Evolutionary conservation across 1,139 yeast genomes (phyloP), one percentile per base, ranked within the genome.

Genomic region (Debaryomyces robertsiae): DNA sequence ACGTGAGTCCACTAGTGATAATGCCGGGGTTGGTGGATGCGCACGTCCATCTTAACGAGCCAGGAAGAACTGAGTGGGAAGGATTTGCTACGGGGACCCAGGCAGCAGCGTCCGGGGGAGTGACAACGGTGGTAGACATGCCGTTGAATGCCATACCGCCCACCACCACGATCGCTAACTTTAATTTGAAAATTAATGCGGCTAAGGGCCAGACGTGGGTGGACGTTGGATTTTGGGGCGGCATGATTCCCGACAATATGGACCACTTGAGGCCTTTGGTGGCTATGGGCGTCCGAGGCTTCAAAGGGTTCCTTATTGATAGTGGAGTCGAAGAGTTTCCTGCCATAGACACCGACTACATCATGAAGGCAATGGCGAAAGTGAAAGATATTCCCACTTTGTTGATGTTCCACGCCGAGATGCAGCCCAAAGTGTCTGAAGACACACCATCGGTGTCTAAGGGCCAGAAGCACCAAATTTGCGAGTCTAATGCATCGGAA

Each of bases 211-310:
- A 90, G 60, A 78, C 91, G 45, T 90, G 95, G 95, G 94, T 87
- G 27, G 96, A 91, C 57, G 90, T 87, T 9, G 97, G 90, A 0
- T 90, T 91, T 61, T 91, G 97, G 97, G 98, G 97, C 40, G 98
- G 97, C 0, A 67, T 90, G 48, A 77, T 91, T 28, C 98, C 97
- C 3, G 76, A 74, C 43, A 91, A 91, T 60, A 60, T 83, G 43
- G 66, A 75, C 9, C 82, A 87, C 49, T 70, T 90, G 49, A 69
- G 76, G 17, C 95, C 96, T 0, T 73, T 91, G 50, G 82, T 89
- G 44, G 64, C 79, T 43, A 83, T 87, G 55, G 97, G 97, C 33
- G 96, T 90, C 3, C 73, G 96, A 41, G 97, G 97, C 0, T 90
- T 90, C 67, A 90, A 90, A 60, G 93, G 95, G 27, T 91, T 91